A percentile compares a stretch with the other conserved stretches of the same genome.
Evolutionary conservation across 2,329 filamentous ascomycete genomes (phyloP).

Genomic region (Zasmidium angulare): DNA sequence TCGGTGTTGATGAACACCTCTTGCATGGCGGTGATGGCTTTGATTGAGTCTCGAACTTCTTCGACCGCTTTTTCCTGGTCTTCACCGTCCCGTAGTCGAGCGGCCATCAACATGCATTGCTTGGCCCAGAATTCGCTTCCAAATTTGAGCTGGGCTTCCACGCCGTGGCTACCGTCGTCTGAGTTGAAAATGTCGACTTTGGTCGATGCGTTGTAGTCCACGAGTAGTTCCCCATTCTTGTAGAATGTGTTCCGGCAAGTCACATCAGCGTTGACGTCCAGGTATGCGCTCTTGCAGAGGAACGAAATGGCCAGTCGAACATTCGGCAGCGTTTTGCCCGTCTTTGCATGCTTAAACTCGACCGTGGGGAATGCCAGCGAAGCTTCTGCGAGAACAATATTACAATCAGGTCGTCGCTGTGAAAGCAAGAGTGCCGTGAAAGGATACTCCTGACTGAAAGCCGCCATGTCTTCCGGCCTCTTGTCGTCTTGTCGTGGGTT

Average conservation of each 20-base stretch:
- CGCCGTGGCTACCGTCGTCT: constrained; percentile 18
- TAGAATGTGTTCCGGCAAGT: constrained; percentile 29
- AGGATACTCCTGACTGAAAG: constrained; percentile 36
- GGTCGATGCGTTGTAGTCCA: constrained; percentile 24
- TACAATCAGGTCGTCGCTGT: constrained; percentile 31
- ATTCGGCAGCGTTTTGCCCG: constrained; percentile 8
- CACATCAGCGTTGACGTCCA: constrained; percentile 21
- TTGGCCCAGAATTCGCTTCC: constrained; percentile 47
- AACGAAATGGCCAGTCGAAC: constrained; percentile 34
- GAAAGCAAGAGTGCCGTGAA: constrained; percentile 27
- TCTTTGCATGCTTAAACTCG: constrained; percentile 37
- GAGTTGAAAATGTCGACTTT: constrained; percentile 17
- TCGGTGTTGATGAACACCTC: constrained; percentile 40
- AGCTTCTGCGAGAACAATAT: constrained; percentile 43
- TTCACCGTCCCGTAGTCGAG: constrained; percentile 15
- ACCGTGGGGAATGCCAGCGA: constrained; percentile 43
- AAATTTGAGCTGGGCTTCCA: constrained; percentile 38
- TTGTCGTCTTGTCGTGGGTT: constrained; percentile 33
- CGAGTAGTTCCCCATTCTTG: constrained; percentile 20
- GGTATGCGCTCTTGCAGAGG: constrained; percentile 28
- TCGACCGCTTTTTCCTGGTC: constrained; percentile 17
- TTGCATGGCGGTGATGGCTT: constrained; percentile 42
- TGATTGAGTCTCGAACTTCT: constrained; percentile 35
- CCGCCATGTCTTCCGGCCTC: background rate
- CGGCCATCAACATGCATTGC: constrained; percentile 34